Base-by-base conservation (phyloP, 2,329 filamentous ascomycete species). In the Malbranchea cinnamomea region DNA sequence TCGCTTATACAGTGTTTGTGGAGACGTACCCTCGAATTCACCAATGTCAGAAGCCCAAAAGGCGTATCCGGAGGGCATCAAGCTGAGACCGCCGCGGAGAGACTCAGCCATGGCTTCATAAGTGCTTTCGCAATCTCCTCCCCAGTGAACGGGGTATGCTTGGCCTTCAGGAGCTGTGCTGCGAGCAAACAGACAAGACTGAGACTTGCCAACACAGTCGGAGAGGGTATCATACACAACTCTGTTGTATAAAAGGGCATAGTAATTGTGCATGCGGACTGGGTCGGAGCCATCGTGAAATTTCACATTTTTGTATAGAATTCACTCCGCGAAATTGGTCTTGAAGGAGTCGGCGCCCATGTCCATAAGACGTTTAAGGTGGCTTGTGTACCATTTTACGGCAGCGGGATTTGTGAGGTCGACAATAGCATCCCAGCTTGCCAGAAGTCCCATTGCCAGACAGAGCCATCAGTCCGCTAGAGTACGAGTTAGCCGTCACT, bases 391-490 rank as follows among this genome's bases (percentile, higher is more conserved):
- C 78, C 78, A 82, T 15, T 60, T 52, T 33, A 65, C 65, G 1
- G 78, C 77, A 1, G 62, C 68, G 0, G 75, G 77, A 50, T 81
- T 82, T 5, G 78, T 82, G 45, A 82, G 76, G 45, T 82, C 77
- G 9, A 82, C 61, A 2, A 82, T 57, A 3, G 68, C 76, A 82
- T 82, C 20, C 78, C 78, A 2, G 75, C 74, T 19, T 82, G 77
- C 78, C 78, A 82, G 23, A 78, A 54, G 43, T 82, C 77, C 73
- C 75, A 80, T 51, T 82, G 77, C 70, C 72, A 82, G 13, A 81
- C 56, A 37, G 77, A 71, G 8, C 74, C 75, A 43, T 80, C 70
- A 39, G 65, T 70, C 16, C 74, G 68, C 57, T 74, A 77, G 35
- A 82, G n/a, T n/a, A n/a, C n/a, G n/a, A n/a, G n/a, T n/a, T n/a